Conservation (phyloP, 169 alveolate genomes). For the Cryptosporidium baileyi region DNA sequence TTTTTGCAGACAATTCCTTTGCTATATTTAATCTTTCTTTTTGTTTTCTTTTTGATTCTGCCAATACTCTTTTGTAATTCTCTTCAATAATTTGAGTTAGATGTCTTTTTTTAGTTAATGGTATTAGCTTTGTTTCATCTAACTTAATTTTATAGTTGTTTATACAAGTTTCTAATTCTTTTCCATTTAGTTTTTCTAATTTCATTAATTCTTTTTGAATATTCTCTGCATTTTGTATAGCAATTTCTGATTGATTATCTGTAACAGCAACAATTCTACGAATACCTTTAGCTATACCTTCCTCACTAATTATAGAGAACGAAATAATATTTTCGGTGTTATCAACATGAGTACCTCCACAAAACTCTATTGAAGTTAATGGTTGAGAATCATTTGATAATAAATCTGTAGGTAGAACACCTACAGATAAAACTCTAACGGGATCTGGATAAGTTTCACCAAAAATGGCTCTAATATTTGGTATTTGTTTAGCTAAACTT, state of each 20-base stretch:
- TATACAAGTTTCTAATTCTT: constrained; percentile 21
- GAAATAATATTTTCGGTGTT: constrained; percentile 78
- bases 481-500: constrained; percentile 77
- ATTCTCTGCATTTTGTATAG: constrained; percentile 74
- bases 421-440: constrained; percentile 90
- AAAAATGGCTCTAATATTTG: constrained; percentile 79
- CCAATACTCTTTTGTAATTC: constrained; percentile 12
- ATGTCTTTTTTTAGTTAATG: constrained; percentile 6
- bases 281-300: constrained; percentile 89
- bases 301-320: constrained; percentile 79
- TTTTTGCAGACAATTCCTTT: constrained; percentile 16
- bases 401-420: constrained; percentile 66
- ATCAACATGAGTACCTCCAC: constrained; percentile 92
- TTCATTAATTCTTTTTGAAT: constrained; percentile 71
- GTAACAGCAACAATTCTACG: constrained; percentile 87
- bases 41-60: constrained; percentile 31
- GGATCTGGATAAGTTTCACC: constrained; percentile 92
- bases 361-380: constrained; percentile 84
- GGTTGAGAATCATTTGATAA: neutral
- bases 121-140: constrained; percentile 36
- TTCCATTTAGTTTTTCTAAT: constrained; percentile 22
- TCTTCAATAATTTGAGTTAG: constrained; percentile 1
- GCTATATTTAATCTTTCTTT: constrained; percentile 51
- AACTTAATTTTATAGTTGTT: neutral
- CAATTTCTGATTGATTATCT: constrained; percentile 79